Evolutionary conservation across 2,329 filamentous ascomycete genomes (phyloP).

Genomic region (Ophiostoma ulmi): DNA sequence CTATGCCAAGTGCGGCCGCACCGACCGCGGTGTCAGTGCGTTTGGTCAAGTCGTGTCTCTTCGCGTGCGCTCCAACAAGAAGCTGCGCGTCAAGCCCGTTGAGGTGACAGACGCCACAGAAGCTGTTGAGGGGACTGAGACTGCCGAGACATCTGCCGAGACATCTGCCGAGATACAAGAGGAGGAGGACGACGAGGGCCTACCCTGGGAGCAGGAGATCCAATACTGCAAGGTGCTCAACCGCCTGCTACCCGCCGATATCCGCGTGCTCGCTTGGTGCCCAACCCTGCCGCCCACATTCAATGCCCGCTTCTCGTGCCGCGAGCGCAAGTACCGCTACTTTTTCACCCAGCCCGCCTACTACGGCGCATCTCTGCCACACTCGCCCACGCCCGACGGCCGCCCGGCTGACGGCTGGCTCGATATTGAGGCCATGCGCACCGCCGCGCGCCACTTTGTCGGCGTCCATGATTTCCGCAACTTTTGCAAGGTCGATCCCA

Average conservation of each 20-base stretch:
- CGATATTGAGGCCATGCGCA: constrained; percentile 79
- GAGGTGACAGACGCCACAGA: constrained; percentile 34
- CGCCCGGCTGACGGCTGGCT: constrained; percentile 65
- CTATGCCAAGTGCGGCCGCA: constrained; percentile 92
- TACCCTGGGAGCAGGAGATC: constrained; percentile 51
- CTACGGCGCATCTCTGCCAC: constrained; percentile 45
- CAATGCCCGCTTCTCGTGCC: constrained; percentile 87
- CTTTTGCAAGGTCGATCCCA: constrained; percentile 88
- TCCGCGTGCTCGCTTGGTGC: constrained; percentile 89
- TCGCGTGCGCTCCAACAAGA: constrained; percentile 66
- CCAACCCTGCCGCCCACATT: constrained; percentile 73
- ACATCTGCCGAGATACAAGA: neutral
- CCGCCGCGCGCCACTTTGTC: constrained; percentile 72
- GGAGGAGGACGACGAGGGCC: neutral
- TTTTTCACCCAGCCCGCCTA: constrained; percentile 96
- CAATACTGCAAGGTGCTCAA: constrained; percentile 81
- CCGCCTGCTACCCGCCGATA: constrained; percentile 79
- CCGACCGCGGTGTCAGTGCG: constrained; percentile 87
- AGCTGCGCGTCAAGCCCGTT: constrained; percentile 24
- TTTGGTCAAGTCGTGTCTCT: constrained; percentile 93
- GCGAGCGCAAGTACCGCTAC: constrained; percentile 87
- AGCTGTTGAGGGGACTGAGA: constrained; percentile 35
- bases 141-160: neutral
- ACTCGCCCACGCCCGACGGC: constrained; percentile 42
- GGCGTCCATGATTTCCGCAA: constrained; percentile 93